Evolutionary conservation across 495 filamentous ascomycete genomes (phyloP), one percentile per base, ranked within the genome.

Genomic region (Daldinia grandis): DNA sequence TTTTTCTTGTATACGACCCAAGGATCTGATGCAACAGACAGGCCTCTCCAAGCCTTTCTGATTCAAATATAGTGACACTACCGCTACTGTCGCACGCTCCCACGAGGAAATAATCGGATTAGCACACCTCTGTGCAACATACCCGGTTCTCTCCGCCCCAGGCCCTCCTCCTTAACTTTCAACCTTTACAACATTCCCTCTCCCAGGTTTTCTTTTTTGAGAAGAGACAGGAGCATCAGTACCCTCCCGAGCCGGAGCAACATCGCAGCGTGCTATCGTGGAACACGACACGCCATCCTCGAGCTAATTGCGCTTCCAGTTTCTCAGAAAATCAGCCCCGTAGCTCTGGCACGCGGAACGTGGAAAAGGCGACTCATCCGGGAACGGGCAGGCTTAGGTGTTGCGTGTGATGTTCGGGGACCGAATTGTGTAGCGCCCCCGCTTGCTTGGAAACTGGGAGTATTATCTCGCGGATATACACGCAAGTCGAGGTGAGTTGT

Each of bases 351-450:
- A 72, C 67, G 76, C 73, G 74, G 75, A 77, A 78, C 74, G 75
- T 74, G 73, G 79, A 80, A 74, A 78, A 70, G 62, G 62, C 61
- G 74, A 76, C 70, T 68, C 64, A 75, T 73, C 78, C 79, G 79
- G 81, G 76, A 80, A 75, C 76, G 71, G 76, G 78, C 81, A 83
- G 81, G 76, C 68, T 72, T 71, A 58, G 68, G 74, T 79, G 77
- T 79, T 78, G 78, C 81, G 79, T 82, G 81, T 82, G 75, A 85
- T 83, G 82, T 78, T 79, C 78, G 79, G 77, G 77, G 74, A 68
- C 76, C 76, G 74, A 79, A 79, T 73, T 78, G 81, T 83, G 81
- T 83, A 82, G 82, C 78, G 75, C 73, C 75, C 68, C 74, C 68
- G 77, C 78, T 78, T 81, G 78, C 79, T 69, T 72, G 73, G 73